Percentiles rank a stretch among this genome's conserved stretches.
phyloP scores from a whole-genome alignment of 108 stramenopile genomes.

The Stephanodiscus minutulus region DNA sequence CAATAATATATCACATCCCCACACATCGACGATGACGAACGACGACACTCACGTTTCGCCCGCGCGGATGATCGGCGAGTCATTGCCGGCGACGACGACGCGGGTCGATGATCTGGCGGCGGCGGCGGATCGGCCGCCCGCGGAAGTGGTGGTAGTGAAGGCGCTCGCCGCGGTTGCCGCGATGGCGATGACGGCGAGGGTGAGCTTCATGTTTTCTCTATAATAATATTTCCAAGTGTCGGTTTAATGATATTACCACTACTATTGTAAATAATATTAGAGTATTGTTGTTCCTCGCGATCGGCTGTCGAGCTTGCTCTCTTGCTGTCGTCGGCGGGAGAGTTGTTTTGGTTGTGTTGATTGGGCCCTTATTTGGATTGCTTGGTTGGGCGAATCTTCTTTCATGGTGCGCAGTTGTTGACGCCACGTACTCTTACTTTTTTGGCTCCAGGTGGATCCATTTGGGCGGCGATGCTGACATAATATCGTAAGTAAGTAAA shows the following conservation, averaged over 20 bases:
- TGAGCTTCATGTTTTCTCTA: conserved; percentile 60
- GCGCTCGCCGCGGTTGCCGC: conserved; percentile 58
- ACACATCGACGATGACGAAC: conserved; percentile 6
- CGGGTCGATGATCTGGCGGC: neutral
- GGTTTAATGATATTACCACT: too few species aligned
- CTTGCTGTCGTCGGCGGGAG: too few species aligned
- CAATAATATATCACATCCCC: too few species aligned
- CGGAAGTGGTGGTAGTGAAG: conserved; percentile 25
- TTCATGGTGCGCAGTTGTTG: neutral
- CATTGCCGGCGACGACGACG: conserved; percentile 14
- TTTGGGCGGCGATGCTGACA: neutral
- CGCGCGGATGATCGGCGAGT: conserved; percentile 16
- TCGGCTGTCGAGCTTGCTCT: too few species aligned
- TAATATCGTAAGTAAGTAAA: too few species aligned
- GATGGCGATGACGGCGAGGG: conserved; percentile 47
- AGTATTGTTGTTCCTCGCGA: too few species aligned
- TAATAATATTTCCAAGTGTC: conserved; percentile 4
- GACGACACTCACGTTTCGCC: conserved; percentile 48
- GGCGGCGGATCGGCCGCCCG: neutral
- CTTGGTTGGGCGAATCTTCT: neutral
- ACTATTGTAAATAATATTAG: neutral
- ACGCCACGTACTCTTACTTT: conserved; percentile 6
- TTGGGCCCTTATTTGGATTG: too few species aligned
- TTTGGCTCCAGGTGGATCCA: conserved; percentile 12
- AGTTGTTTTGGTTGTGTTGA: too few species aligned